A percentile compares a stretch with the other conserved stretches of the same genome.
Conservation (phyloP, 352 stramenopile genomes). For the Pythium biforme region DNA sequence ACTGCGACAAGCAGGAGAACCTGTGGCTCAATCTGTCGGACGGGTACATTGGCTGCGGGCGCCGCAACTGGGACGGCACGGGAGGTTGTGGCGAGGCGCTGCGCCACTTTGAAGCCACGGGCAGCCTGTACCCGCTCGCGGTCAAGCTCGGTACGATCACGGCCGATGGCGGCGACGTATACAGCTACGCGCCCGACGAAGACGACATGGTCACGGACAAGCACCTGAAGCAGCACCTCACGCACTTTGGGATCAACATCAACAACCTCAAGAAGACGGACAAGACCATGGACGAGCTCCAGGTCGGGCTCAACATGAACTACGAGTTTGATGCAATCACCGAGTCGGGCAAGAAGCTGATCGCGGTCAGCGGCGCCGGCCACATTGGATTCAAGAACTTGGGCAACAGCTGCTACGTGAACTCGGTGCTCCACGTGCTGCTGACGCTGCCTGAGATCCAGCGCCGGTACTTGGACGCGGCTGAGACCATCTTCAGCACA, state of each 20-base stretch:
- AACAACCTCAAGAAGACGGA: constrained; percentile 96
- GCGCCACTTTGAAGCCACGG: constrained; percentile 95
- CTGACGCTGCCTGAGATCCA: constrained; percentile 79
- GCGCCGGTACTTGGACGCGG: constrained; percentile 61
- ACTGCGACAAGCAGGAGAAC: constrained; percentile 96
- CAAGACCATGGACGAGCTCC: constrained; percentile 98
- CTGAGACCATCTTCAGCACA: constrained; percentile 56
- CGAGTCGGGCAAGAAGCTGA: constrained; percentile 93
- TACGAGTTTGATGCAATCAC: constrained; percentile 98
- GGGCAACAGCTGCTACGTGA: constrained; percentile 99
- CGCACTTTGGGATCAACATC: constrained; percentile 96
- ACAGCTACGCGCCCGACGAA: constrained; percentile 97
- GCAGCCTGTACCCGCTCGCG: constrained; percentile 91
- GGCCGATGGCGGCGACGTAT: constrained; percentile 95
- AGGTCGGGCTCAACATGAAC: constrained; percentile 96
- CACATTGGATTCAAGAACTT: constrained; percentile 98
- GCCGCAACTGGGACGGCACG: constrained; percentile 96
- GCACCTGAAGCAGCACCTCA: constrained; percentile 92
- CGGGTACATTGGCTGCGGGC: constrained; percentile 81
- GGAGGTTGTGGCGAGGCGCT: constrained; percentile 96
- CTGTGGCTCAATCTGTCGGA: constrained; percentile 99
- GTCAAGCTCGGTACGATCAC: constrained; percentile 99
- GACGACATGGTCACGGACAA: constrained; percentile 97
- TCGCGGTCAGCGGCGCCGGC: constrained; percentile 88
- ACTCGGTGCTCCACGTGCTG: constrained; percentile 96